A percentile compares a stretch with the other conserved stretches of the same genome.
Conservation (phyloP, 1,139 yeast species). For the Blastobotrys elegans region DNA sequence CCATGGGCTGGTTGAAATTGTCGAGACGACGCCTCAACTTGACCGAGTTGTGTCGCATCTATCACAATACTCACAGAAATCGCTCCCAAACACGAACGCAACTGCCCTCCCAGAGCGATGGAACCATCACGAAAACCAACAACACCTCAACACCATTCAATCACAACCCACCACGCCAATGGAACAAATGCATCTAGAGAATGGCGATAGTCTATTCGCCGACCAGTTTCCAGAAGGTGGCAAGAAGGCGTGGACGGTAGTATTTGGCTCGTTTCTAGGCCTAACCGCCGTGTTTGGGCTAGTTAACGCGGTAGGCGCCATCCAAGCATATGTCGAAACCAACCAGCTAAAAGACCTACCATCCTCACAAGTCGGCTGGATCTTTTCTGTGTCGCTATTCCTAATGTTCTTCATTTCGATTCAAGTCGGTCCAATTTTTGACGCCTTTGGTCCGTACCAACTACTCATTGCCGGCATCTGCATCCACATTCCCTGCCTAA, state of each 20-base stretch:
- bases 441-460: slow-evolving; percentile 50
- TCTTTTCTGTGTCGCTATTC: slow-evolving; percentile 57
- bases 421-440: slow-evolving; percentile 59
- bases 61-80: background rate
- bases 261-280: slow-evolving; percentile 61
- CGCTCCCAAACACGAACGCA: background rate
- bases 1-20: background rate
- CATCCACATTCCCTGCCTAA: slow-evolving; percentile 46
- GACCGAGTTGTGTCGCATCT: slow-evolving; percentile 8
- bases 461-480: slow-evolving; percentile 46
- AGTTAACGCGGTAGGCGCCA: slow-evolving; percentile 63
- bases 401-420: slow-evolving; percentile 52
- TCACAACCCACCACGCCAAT: slow-evolving; percentile 2
- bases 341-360: slow-evolving; percentile 47
- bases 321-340: slow-evolving; percentile 57
- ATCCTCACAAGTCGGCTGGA: slow-evolving; percentile 58
- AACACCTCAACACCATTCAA: slow-evolving; percentile 1
- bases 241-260: slow-evolving; percentile 47
- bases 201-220: slow-evolving; percentile 4
- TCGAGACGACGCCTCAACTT: slow-evolving; percentile 7
- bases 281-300: slow-evolving; percentile 60
- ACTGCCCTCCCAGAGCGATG: background rate
- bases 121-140: background rate
- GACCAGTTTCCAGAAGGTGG: slow-evolving; percentile 37
- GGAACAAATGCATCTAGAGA: slow-evolving; percentile 7